A percentile compares a stretch with the other conserved stretches of the same genome.
phyloP scores from a whole-genome alignment of 768 basidiomycete species.

The Amanita pseudoporphyria region DNA sequence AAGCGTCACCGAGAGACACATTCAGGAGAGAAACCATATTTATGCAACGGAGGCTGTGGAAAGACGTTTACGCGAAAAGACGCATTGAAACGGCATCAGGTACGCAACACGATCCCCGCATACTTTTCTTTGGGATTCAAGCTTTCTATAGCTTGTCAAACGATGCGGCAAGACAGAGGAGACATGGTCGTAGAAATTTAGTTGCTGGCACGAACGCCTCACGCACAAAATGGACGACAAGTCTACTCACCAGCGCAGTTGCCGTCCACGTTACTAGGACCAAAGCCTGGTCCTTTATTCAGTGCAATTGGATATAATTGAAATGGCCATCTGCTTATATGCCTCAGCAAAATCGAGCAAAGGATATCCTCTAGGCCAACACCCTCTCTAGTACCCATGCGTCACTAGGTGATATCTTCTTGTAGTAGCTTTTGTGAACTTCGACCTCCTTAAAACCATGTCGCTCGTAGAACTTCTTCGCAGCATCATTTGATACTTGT shows the following conservation, averaged over 20 bases:
- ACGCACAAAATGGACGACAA: background rate
- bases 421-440: constrained; percentile 73
- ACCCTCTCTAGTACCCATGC: constrained; percentile 80
- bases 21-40: constrained; percentile 76
- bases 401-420: constrained; percentile 75
- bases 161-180: constrained; percentile 68
- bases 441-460: constrained; percentile 70
- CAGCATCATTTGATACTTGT: constrained; percentile 70
- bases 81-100: constrained; percentile 81
- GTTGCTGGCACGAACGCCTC: background rate
- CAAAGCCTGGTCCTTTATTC: background rate
- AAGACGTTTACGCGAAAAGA: constrained; percentile 87
- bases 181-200: constrained; percentile 20
- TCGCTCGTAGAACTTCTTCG: constrained; percentile 75
- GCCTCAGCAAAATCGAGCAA: background rate
- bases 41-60: constrained; percentile 77
- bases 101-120: constrained; percentile 19
- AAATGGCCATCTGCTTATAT: background rate
- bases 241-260: background rate
- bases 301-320: constrained; percentile 5
- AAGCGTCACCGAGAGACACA: constrained; percentile 81
- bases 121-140: constrained; percentile 9
- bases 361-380: constrained; percentile 18
- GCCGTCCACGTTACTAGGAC: too few relatives aligned
- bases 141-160: constrained; percentile 53